Evolutionary conservation across 148 eudicot genomes (phyloP).

Genomic region (Rhododendron williamsianum): DNA sequence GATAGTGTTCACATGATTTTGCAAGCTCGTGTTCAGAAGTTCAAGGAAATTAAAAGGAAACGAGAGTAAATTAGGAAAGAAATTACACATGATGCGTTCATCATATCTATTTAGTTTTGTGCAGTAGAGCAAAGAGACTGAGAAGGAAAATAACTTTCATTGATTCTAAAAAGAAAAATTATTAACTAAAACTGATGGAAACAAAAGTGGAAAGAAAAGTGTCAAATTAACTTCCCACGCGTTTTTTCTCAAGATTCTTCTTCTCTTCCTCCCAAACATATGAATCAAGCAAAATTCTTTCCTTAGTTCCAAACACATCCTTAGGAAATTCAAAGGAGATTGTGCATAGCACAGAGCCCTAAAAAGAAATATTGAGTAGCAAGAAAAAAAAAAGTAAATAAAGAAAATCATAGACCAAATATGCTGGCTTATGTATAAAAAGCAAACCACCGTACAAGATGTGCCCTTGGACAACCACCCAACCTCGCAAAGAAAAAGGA

Average conservation of each 20-base stretch:
- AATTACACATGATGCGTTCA: not conserved
- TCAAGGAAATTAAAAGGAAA: not conserved
- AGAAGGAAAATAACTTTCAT: not conserved
- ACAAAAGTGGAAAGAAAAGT: not conserved
- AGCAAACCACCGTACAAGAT: not conserved
- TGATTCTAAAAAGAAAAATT: not conserved
- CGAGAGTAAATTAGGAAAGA: not conserved
- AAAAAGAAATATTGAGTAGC: not conserved
- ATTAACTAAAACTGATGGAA: not conserved
- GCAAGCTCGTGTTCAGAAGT: not conserved
- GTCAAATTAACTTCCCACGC: too few relatives aligned
- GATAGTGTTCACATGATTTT: not conserved
- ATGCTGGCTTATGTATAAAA: not conserved
- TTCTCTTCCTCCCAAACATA: not conserved
- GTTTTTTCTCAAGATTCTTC: not conserved
- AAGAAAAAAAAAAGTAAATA: constrained; percentile 36
- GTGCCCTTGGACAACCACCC: not conserved
- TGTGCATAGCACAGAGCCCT: not conserved
- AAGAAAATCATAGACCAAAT: constrained; percentile 33
- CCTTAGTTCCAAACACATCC: not conserved
- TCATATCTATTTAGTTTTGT: not conserved
- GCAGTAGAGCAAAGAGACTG: not conserved
- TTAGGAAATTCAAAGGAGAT: not conserved
- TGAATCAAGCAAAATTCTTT: not conserved
- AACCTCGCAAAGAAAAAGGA: not conserved